Conservation (phyloP, 73 alveolate species). For the Stentor roeselii region DNA sequence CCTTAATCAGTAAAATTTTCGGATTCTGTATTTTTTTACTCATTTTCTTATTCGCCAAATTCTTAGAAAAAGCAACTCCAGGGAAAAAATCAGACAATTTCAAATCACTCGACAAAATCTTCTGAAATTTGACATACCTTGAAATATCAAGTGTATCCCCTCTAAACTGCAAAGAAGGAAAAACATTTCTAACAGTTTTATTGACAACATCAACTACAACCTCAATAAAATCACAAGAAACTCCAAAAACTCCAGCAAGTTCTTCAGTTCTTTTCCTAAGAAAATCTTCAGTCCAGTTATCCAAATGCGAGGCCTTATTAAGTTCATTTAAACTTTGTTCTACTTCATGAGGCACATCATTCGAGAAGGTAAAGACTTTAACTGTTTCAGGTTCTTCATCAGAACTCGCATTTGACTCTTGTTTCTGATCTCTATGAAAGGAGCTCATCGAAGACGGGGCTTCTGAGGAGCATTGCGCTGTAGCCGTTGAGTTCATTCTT, state of each 20-base stretch:
- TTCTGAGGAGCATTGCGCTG: not conserved
- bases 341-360: not conserved
- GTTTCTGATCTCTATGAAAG: no score
- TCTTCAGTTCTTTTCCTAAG: not conserved
- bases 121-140: slow-evolving; percentile 2
- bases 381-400: not conserved
- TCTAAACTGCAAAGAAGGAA: not conserved
- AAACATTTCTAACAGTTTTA: not conserved
- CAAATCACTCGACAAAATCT: not conserved
- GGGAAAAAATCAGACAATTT: not conserved
- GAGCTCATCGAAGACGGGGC: not conserved
- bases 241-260: not conserved
- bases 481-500: not conserved
- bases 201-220: not conserved
- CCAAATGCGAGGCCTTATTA: not conserved
- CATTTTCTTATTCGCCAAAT: slow-evolving; percentile 9
- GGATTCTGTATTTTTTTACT: not conserved
- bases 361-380: not conserved
- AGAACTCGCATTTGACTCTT: not conserved
- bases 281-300: not conserved
- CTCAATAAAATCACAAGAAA: not conserved
- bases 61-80: not conserved
- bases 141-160: not conserved
- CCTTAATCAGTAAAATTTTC: not conserved
- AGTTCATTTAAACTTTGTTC: not conserved